phyloP scores from a whole-genome alignment of 495 filamentous ascomycete species.

The Cenococcum geophilum region DNA sequence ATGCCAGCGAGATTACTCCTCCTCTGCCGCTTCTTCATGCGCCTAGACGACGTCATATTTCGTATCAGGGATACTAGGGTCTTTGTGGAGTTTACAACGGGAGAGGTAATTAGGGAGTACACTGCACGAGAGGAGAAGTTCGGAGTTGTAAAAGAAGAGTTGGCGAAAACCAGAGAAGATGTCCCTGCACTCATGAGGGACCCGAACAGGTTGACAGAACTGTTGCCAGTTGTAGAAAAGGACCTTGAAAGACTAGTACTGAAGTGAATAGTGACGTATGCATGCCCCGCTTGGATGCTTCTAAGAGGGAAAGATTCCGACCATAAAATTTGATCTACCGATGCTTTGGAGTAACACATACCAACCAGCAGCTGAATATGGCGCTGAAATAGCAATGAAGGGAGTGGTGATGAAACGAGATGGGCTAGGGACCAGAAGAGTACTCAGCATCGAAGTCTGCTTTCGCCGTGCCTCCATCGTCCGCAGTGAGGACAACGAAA shows the following conservation, averaged over 20 bases:
- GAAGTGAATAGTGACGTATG: conserved; percentile 14
- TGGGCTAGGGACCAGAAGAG: too few species aligned
- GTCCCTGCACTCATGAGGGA: conserved; percentile 75
- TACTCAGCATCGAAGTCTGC: too few species aligned
- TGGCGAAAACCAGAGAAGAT: conserved; percentile 66
- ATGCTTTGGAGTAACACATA: too few species aligned
- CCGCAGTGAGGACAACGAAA: too few species aligned
- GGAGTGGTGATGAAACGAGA: too few species aligned
- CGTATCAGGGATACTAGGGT: conserved; percentile 83
- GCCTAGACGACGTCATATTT: conserved; percentile 82
- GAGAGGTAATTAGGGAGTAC: conserved; percentile 83
- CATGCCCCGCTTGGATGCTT: not conserved
- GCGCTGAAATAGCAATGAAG: too few species aligned
- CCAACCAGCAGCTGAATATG: too few species aligned
- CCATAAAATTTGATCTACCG: too few species aligned
- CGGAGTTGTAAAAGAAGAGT: conserved; percentile 63
- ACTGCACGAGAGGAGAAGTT: conserved; percentile 74
- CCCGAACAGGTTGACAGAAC: conserved; percentile 66
- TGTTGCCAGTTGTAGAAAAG: conserved; percentile 65
- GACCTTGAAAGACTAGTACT: conserved; percentile 43
- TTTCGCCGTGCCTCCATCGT: too few species aligned
- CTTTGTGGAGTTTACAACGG: conserved; percentile 80
- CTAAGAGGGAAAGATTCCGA: too few species aligned
- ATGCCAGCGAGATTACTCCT: conserved; percentile 83
- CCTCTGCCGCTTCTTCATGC: conserved; percentile 83